Evolutionary conservation across 345 rosid species (phyloP).

Genomic region (Bruguiera sexangula): DNA sequence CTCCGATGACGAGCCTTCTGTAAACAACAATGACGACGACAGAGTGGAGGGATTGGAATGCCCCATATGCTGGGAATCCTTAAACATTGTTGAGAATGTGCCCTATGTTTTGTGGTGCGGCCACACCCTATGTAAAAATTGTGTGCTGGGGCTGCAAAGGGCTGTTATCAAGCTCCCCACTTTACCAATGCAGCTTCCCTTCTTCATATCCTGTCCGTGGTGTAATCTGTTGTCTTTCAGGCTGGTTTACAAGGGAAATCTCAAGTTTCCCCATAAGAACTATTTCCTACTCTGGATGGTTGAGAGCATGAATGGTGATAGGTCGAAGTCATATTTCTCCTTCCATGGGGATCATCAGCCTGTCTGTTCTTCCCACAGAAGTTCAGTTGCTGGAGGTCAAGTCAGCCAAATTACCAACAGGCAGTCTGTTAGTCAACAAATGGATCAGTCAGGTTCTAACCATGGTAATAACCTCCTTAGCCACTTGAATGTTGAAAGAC

Average conservation of each 20-base stretch:
- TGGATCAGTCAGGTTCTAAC: constrained; percentile 33
- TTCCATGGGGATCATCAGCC: constrained; percentile 29
- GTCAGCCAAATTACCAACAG: constrained; percentile 27
- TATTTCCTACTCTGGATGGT: constrained; percentile 95
- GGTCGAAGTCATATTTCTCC: constrained; percentile 38
- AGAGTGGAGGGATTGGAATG: constrained; percentile 82
- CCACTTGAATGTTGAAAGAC: constrained; percentile 35
- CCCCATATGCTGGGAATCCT: constrained; percentile 87
- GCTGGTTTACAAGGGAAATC: constrained; percentile 64
- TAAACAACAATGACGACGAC: constrained; percentile 35
- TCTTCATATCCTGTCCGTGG: constrained; percentile 90
- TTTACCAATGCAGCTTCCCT: constrained; percentile 76
- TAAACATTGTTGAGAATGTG: constrained; percentile 87
- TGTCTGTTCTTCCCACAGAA: constrained; percentile 22
- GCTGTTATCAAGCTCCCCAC: constrained; percentile 73
- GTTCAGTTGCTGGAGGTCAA: constrained; percentile 24
- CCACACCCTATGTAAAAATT: constrained; percentile 83
- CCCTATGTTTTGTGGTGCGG: constrained; percentile 94
- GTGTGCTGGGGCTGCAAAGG: constrained; percentile 76
- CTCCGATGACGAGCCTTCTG: constrained; percentile 66
- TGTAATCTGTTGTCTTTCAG: constrained; percentile 79
- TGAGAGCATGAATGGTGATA: constrained; percentile 79
- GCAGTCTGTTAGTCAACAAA: constrained; percentile 23
- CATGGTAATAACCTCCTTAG: constrained; percentile 28
- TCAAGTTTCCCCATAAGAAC: constrained; percentile 79